A percentile compares a stretch with the other conserved stretches of the same genome.
Conservation (phyloP, 2,329 filamentous ascomycete genomes). For the Ceratocystis smalleyi region DNA sequence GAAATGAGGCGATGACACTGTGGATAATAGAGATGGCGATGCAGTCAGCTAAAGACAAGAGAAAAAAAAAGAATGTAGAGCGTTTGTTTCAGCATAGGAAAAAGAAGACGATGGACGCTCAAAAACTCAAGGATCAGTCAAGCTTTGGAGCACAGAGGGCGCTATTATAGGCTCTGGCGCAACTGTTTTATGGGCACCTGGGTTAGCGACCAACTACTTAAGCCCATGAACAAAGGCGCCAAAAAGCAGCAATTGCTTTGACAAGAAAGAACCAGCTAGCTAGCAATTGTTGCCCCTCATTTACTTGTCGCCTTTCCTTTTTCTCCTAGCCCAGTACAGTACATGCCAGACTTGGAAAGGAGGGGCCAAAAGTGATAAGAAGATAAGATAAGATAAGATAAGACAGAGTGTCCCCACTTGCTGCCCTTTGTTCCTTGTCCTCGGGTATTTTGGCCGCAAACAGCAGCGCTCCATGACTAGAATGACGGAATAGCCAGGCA, state of each 20-base stretch:
- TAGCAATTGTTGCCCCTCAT: too few relatives aligned
- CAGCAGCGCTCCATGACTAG: neutral
- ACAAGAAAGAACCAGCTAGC: too few relatives aligned
- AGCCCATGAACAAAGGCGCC: neutral
- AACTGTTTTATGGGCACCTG: neutral
- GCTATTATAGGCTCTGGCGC: neutral
- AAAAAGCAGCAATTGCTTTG: too few relatives aligned
- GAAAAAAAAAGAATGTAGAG: constrained; percentile 1
- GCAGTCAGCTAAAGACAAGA: neutral
- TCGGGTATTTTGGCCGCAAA: neutral
- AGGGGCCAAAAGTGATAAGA: neutral
- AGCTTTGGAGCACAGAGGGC: neutral
- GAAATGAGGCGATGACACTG: neutral
- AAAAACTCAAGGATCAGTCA: neutral
- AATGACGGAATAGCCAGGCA: neutral
- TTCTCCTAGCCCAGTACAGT: neutral
- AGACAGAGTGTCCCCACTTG: neutral
- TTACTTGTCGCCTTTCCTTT: neutral
- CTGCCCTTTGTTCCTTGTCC: neutral
- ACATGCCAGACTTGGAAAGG: neutral
- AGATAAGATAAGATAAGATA: neutral
- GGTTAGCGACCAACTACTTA: neutral
- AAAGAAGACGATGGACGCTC: neutral
- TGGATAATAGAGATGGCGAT: neutral
- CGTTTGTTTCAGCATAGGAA: neutral